Evolutionary conservation across 1,139 yeast species (phyloP).

Genomic region (Yamadazyma atmosphaerica): DNA sequence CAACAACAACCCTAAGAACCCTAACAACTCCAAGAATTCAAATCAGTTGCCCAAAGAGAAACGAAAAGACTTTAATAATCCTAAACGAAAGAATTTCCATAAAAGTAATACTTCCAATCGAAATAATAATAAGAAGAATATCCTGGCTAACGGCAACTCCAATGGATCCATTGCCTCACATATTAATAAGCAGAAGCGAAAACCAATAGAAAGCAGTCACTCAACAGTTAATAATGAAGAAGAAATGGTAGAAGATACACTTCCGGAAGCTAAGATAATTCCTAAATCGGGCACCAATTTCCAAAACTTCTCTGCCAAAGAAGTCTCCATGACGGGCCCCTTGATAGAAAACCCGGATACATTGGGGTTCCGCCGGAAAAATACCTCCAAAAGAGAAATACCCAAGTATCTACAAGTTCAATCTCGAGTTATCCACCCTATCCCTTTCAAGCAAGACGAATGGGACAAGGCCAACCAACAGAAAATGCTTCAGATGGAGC

Average conservation of each 20-base stretch:
- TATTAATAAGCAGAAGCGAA: not conserved
- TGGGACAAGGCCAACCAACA: constrained; percentile 47
- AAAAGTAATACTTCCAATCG: not conserved
- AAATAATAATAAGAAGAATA: not conserved
- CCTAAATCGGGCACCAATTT: constrained; percentile 24
- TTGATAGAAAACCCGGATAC: constrained; percentile 27
- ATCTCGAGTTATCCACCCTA: constrained; percentile 37
- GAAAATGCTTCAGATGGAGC: constrained; percentile 39
- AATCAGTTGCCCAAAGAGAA: not conserved
- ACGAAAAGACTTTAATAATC: constrained; percentile 2
- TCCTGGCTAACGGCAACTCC: not conserved
- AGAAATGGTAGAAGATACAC: constrained; percentile 17
- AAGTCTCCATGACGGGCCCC: constrained; percentile 28
- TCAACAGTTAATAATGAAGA: constrained; percentile 13
- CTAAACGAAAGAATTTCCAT: constrained; percentile 1
- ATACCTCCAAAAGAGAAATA: constrained; percentile 24
- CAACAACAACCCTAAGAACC: constrained; percentile 1
- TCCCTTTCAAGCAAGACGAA: constrained; percentile 32
- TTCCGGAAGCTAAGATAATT: constrained; percentile 17
- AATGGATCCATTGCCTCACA: too few relatives aligned
- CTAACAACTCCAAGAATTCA: constrained; percentile 1
- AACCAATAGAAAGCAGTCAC: not conserved
- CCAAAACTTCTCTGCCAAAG: constrained; percentile 23
- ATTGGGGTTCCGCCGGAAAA: constrained; percentile 28
- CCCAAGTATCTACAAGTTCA: constrained; percentile 42